A percentile compares a stretch with the other conserved stretches of the same genome.
Evolutionary conservation across 768 basidiomycete species (phyloP).

Genomic region (Leucosporidium scottii): DNA sequence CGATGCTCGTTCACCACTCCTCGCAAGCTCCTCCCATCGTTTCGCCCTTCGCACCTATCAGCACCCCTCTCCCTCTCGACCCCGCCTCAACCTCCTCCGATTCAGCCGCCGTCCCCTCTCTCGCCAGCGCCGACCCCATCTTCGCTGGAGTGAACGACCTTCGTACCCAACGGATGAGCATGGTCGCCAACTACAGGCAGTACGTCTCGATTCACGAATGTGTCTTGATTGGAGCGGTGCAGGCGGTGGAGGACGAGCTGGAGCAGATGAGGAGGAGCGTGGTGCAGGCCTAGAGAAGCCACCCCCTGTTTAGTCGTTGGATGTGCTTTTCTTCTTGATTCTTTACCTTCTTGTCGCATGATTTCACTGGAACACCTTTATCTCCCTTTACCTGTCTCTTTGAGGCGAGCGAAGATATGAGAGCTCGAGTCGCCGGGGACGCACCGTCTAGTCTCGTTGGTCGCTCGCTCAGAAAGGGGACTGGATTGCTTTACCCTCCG

Average conservation of each 20-base stretch:
- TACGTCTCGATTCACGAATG: constrained; percentile 58
- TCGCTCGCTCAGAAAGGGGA: too few species aligned
- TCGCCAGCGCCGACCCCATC: constrained; percentile 63
- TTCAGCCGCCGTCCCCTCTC: constrained; percentile 42
- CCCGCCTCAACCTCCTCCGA: constrained; percentile 10
- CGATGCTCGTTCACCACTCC: too few species aligned
- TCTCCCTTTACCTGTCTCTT: too few species aligned
- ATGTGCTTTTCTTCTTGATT: too few species aligned
- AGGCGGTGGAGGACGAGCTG: background rate
- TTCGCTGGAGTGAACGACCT: constrained; percentile 80
- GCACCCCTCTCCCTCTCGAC: constrained; percentile 9
- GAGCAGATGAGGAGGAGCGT: background rate
- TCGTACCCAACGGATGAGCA: constrained; percentile 91
- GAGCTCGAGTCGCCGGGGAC: too few species aligned
- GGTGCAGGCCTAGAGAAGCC: background rate
- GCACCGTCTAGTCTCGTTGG: too few species aligned
- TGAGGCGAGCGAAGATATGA: too few species aligned
- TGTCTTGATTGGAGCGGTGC: background rate
- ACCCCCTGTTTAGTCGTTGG: too few species aligned
- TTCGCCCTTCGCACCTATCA: background rate
- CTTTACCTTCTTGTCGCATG: too few species aligned
- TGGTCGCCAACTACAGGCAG: constrained; percentile 89
- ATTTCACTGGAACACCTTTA: too few species aligned
- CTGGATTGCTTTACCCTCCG: too few species aligned
- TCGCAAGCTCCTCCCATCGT: too few species aligned